Conservation (phyloP, 371 early-diverging fungal genomes). For the Syncephalastrum sp. region DNA sequence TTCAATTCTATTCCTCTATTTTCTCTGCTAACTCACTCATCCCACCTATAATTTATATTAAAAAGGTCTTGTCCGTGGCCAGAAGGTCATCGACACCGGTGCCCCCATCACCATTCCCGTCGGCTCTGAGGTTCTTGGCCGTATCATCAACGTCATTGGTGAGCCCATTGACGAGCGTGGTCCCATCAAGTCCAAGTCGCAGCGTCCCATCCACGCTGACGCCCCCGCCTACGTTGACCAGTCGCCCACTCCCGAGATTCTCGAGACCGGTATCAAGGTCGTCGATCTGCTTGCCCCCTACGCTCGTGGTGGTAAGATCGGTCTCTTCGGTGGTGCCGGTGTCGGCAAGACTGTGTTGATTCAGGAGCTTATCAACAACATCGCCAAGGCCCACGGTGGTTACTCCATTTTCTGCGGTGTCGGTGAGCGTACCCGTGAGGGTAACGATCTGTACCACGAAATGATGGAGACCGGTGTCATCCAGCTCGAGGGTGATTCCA, state of each 20-base stretch:
- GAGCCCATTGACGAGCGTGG: slow-evolving; percentile 98
- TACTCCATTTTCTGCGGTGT: slow-evolving; percentile 97
- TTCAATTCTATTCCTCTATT: background rate
- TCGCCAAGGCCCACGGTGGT: slow-evolving; percentile 97
- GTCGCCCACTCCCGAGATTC: slow-evolving; percentile 90
- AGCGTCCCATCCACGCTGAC: slow-evolving; percentile 84
- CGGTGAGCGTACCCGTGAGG: slow-evolving; percentile 97
- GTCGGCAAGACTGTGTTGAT: slow-evolving; percentile 98
- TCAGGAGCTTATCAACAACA: slow-evolving; percentile 97
- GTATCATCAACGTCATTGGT: slow-evolving; percentile 99
- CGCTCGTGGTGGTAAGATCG: slow-evolving; percentile 94
- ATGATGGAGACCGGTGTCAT: slow-evolving; percentile 95
- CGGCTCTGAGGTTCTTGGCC: slow-evolving; percentile 94
- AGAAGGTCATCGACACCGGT: slow-evolving; percentile 93
- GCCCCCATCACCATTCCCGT: slow-evolving; percentile 94
- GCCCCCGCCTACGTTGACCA: slow-evolving; percentile 94
- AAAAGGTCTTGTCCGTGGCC: slow-evolving; percentile 95
- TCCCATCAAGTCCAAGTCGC: slow-evolving; percentile 86
- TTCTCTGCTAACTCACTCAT: slow-evolving; percentile 18
- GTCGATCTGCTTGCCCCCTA: slow-evolving; percentile 96
- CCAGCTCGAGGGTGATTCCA: slow-evolving; percentile 89
- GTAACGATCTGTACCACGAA: slow-evolving; percentile 98
- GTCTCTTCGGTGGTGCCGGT: slow-evolving; percentile 42
- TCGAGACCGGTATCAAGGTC: slow-evolving; percentile 97
- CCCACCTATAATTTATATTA: no score